Base-by-base conservation (phyloP, 129 eudicot genomes). In the Deinandra increscens region DNA sequence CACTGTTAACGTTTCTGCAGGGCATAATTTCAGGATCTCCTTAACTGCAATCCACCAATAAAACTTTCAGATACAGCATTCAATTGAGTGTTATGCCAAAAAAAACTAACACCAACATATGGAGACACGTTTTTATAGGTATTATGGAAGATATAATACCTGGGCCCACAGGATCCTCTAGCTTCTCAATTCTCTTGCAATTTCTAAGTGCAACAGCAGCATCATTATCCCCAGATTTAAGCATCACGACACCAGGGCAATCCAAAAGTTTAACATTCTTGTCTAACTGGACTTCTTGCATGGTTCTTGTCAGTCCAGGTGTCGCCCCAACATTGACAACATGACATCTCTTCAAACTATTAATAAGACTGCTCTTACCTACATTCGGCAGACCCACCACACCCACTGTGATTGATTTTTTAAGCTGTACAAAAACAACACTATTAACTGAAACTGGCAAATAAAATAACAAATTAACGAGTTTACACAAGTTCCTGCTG, bases 201-300 rank as follows among this genome's bases (percentile, higher is more conserved):
- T 94, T 94, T 68, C 99, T 80, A 71, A 94, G 97, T 55, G 97
- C 97, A 66, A 94, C 78, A 19, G 97, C 82, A 44, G 97, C 81
- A 62, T 94, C 97, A 83, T 63, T 94, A 29, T 81, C 94, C 12
- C 79, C 79, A 7, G 99, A 80, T 81, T 80, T 80, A 42, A 94
- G 96, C 94, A 94, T 81, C 54, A 94, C 97, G 8, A 94, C 97
- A 65, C 99, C 99, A 71, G 99, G 99, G 75, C 99, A 94, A 31
- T 94, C 99, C 84, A 94, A 60, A 61, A 94, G 81, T 78, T 87
- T 94, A 41, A 94, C 88, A 75, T 90, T 90, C 68, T 82, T 94
- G 60, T 94, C 99, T 73, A 94, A 79, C 62, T 90, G 97, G 64
- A 94, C 96, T 84, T 94, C 99, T 85, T 94, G 99, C 97, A 94